These are phyloP conservation scores for Bifiguratus adelaidae DNA, from an alignment of 192 early-diverging fungal species.

Conservation along the genomic window DNA sequence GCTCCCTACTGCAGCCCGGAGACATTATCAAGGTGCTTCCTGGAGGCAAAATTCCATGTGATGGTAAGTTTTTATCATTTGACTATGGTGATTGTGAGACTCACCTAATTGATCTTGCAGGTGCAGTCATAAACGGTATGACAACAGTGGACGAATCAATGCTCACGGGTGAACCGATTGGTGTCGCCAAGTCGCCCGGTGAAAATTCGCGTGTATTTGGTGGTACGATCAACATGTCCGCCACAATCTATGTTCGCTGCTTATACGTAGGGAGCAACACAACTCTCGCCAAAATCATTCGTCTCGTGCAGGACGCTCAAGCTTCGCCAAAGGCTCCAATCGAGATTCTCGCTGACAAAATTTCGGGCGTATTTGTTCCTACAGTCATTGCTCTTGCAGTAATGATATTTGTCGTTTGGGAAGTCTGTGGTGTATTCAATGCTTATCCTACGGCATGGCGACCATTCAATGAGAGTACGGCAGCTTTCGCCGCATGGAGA, in stretches of 20 bases:
- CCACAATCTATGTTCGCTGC: conserved; percentile 50
- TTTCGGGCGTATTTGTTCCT: conserved; percentile 52
- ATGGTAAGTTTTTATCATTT: conserved; percentile 36
- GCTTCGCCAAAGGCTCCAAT: conserved; percentile 47
- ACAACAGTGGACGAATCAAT: conserved; percentile 60
- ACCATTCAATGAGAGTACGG: conserved; percentile 27
- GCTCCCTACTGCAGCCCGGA: conserved; percentile 23
- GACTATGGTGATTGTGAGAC: neutral
- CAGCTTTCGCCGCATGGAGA: conserved; percentile 38
- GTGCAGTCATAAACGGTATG: neutral
- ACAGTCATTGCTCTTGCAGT: conserved; percentile 44
- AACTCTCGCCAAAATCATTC: conserved; percentile 49
- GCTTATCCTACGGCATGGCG: conserved; percentile 27
- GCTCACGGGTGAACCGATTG: conserved; percentile 74
- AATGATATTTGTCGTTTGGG: conserved; percentile 46
- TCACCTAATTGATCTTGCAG: neutral
- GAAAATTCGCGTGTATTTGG: conserved; percentile 39
- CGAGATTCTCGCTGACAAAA: conserved; percentile 50
- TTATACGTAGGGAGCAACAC: conserved; percentile 49
- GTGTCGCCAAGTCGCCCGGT: conserved; percentile 39
- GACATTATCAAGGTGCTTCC: conserved; percentile 65
- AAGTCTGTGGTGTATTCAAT: conserved; percentile 16
- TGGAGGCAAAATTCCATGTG: conserved; percentile 62
- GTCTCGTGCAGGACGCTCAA: conserved; percentile 56
- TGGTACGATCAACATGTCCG: conserved; percentile 54